Percentiles rank a stretch among this genome's conserved stretches.
These are phyloP conservation scores for Aspergillus pseudonomiae DNA, from an alignment of 2,329 filamentous ascomycete species.

Conservation along the genomic window DNA sequence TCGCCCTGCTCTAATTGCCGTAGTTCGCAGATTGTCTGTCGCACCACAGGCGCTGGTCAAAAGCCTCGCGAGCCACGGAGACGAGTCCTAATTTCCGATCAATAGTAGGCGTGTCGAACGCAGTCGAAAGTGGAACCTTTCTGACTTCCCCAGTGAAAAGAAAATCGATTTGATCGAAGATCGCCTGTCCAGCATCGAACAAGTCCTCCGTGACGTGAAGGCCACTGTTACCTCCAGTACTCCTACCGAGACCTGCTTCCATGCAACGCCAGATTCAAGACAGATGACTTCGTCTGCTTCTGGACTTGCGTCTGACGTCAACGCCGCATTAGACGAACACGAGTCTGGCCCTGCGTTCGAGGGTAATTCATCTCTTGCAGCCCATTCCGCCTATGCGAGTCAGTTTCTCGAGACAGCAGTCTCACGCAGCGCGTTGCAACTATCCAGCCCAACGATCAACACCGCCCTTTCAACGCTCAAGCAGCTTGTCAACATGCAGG, in stretches of 20 bases:
- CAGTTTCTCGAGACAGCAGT: slow-evolving; percentile 46
- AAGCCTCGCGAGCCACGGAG: slow-evolving; percentile 40
- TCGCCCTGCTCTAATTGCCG: slow-evolving; percentile 47
- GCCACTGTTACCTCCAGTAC: slow-evolving; percentile 14
- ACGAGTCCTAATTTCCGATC: slow-evolving; percentile 45
- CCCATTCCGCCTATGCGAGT: slow-evolving; percentile 53
- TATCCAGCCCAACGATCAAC: slow-evolving; percentile 42
- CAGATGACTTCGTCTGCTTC: slow-evolving; percentile 15
- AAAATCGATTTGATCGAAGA: slow-evolving; percentile 58
- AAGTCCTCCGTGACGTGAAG: slow-evolving; percentile 31
- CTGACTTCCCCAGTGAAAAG: slow-evolving; percentile 46
- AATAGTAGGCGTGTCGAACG: slow-evolving; percentile 39
- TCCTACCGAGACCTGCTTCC: slow-evolving; percentile 7
- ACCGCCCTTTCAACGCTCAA: slow-evolving; percentile 43
- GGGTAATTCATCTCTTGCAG: slow-evolving; percentile 53
- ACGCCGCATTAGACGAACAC: slow-evolving; percentile 31
- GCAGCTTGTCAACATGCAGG: slow-evolving; percentile 43
- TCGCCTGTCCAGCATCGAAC: slow-evolving; percentile 53
- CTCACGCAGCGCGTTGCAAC: slow-evolving; percentile 37
- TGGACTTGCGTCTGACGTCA: slow-evolving; percentile 22
- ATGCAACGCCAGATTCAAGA: slow-evolving; percentile 18
- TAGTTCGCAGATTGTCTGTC: slow-evolving; percentile 39
- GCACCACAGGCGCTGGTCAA: slow-evolving; percentile 41
- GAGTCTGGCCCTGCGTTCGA: slow-evolving; percentile 45
- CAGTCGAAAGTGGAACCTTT: not conserved